Evolutionary conservation across 495 filamentous ascomycete genomes (phyloP).

Genomic region (Aspergillus wentii): DNA sequence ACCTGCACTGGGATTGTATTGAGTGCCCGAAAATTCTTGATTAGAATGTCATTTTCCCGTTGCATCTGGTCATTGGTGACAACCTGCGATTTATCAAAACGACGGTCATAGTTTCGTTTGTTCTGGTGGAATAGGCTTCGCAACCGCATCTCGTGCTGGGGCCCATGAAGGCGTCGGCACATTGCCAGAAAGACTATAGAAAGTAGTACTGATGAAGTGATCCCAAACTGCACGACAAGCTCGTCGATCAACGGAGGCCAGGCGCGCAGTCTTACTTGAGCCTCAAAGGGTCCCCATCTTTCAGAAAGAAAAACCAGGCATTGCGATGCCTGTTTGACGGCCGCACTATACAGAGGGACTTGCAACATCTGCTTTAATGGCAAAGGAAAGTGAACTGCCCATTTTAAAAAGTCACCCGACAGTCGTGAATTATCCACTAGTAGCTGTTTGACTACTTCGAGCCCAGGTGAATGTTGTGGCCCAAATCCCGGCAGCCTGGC

Average conservation of each 20-base stretch:
- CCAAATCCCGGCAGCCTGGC: conserved; percentile 10
- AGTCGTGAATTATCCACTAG: conserved; percentile 31
- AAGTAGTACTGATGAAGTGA: conserved; percentile 53
- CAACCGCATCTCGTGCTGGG: conserved; percentile 6
- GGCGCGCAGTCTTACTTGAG: conserved; percentile 22
- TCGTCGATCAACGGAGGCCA: conserved; percentile 62
- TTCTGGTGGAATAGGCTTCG: conserved; percentile 15
- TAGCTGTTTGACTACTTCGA: conserved; percentile 24
- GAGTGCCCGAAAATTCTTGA: conserved; percentile 8
- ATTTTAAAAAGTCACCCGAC: conserved; percentile 34
- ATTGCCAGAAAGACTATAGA: conserved; percentile 55
- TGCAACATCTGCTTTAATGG: conserved; percentile 22
- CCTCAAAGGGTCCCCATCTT: conserved; percentile 22
- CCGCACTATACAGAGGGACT: conserved; percentile 16
- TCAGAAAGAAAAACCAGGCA: conserved; percentile 32
- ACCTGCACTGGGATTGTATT: too few relatives aligned
- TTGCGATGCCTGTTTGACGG: conserved; percentile 21
- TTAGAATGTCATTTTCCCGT: conserved; percentile 8
- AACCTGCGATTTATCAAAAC: not conserved
- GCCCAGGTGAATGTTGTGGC: conserved; percentile 14
- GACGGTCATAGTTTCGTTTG: conserved; percentile 11
- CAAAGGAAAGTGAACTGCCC: conserved; percentile 49
- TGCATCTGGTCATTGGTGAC: conserved; percentile 5
- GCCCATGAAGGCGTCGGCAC: conserved; percentile 22
- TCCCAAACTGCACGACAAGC: conserved; percentile 40